These are phyloP conservation scores for Combretum micranthum DNA, from an alignment of 345 rosid species.

Conservation along the genomic window DNA sequence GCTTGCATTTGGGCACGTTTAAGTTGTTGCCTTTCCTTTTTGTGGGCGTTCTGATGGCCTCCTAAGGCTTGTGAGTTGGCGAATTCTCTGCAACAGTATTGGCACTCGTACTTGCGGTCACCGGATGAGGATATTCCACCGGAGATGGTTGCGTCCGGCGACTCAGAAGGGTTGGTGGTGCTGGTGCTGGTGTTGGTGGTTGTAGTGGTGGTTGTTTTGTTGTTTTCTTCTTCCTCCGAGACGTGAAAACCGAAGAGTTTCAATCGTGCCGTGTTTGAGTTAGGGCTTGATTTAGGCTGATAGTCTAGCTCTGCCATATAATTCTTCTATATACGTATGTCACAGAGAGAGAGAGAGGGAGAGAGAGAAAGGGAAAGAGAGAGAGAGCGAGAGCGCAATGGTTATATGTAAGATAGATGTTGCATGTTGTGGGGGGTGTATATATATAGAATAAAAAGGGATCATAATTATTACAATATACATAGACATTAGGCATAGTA, in stretches of 20 bases:
- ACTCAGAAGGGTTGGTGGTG: slow-evolving; percentile 17
- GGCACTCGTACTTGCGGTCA: slow-evolving; percentile 80
- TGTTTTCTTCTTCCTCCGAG: slow-evolving; percentile 52
- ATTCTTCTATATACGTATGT: slow-evolving; percentile 6
- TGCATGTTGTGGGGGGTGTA: slow-evolving; percentile 18
- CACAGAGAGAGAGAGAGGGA: not conserved
- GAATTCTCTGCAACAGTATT: slow-evolving; percentile 68
- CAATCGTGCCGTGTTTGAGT: slow-evolving; percentile 37
- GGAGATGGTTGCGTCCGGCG: slow-evolving; percentile 13
- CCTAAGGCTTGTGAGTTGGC: slow-evolving; percentile 80
- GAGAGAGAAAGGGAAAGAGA: slow-evolving; percentile 10
- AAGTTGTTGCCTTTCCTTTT: slow-evolving; percentile 73
- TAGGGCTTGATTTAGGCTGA: slow-evolving; percentile 17
- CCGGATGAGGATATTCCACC: slow-evolving; percentile 20
- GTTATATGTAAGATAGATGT: slow-evolving; percentile 3
- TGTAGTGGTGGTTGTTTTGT: slow-evolving; percentile 14
- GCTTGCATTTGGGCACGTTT: slow-evolving; percentile 74
- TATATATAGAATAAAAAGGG: slow-evolving; percentile 7
- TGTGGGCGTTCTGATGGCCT: slow-evolving; percentile 85
- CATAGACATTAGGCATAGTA: slow-evolving; percentile 18
- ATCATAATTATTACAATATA: slow-evolving; percentile 33
- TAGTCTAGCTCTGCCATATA: slow-evolving; percentile 41
- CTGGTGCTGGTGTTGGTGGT: not conserved
- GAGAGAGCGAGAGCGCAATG: not conserved
- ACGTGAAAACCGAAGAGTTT: slow-evolving; percentile 89